Evolutionary conservation across 257 asterid genomes (phyloP).

Genomic region (Mentha longifolia): DNA sequence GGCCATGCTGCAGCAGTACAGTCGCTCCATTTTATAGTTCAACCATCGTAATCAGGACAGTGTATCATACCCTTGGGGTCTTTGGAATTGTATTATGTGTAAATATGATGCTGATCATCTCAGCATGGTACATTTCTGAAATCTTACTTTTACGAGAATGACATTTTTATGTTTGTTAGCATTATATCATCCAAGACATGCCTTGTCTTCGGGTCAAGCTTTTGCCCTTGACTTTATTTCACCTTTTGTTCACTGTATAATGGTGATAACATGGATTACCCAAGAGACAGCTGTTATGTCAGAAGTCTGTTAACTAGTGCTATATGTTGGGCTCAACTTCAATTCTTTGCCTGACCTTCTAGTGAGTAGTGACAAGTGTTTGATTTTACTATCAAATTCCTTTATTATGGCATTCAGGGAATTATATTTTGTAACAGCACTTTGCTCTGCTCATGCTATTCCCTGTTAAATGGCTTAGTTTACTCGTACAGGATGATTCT

Average conservation of each 20-base stretch:
- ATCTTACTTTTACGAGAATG: background rate
- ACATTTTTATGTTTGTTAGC: background rate
- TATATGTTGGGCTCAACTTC: conserved; percentile 9
- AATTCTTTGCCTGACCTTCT: conserved; percentile 11
- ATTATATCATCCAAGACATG: conserved; percentile 9
- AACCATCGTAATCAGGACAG: conserved; percentile 16
- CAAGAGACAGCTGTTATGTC: background rate
- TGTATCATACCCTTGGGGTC: conserved; percentile 1
- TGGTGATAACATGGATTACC: conserved; percentile 16
- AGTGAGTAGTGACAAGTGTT: background rate
- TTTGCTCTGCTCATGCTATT: background rate
- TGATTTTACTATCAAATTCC: conserved; percentile 5
- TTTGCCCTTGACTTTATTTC: conserved; percentile 9
- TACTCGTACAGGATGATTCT: conserved; percentile 7
- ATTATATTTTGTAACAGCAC: conserved; percentile 5
- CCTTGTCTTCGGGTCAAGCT: conserved; percentile 13
- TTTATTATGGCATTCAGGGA: background rate
- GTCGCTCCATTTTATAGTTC: conserved; percentile 17
- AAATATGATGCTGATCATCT: background rate
- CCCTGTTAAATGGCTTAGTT: conserved; percentile 13
- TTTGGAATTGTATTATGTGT: background rate
- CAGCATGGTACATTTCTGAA: conserved; percentile 1
- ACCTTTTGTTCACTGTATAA: background rate
- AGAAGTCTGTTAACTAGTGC: conserved; percentile 21
- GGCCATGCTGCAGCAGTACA: conserved; percentile 19